These are phyloP conservation scores for Lojkania enalia DNA, from an alignment of 2,329 filamentous ascomycete species.

Conservation along the genomic window DNA sequence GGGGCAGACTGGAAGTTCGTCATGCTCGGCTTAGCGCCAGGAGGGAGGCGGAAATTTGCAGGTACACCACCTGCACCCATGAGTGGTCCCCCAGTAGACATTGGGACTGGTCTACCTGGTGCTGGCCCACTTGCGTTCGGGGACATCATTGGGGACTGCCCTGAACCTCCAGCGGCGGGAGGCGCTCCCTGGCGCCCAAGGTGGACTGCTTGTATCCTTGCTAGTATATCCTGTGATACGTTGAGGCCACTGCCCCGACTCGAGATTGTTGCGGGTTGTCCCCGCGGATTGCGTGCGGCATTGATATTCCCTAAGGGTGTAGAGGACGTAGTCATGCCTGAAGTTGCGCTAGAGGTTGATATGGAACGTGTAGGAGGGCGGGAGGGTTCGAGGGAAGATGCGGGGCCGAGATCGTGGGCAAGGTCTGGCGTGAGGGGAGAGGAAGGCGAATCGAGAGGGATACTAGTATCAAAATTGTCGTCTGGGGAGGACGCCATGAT, in stretches of 20 bases:
- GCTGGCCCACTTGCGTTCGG: constrained; percentile 19
- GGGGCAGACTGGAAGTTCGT: constrained; percentile 54
- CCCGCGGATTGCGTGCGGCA: constrained; percentile 61
- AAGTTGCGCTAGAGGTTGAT: constrained; percentile 49
- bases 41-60: constrained; percentile 49
- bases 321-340: constrained; percentile 77
- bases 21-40: constrained; percentile 43
- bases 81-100: constrained; percentile 31
- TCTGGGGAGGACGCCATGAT: constrained; percentile 36
- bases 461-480: constrained; percentile 36
- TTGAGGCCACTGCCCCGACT: constrained; percentile 56
- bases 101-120: constrained; percentile 20
- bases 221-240: constrained; percentile 65
- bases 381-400: constrained; percentile 37
- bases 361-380: constrained; percentile 61
- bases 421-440: constrained; percentile 29
- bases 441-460: constrained; percentile 38
- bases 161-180: constrained; percentile 28
- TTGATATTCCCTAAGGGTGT: constrained; percentile 78
- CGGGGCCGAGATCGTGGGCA: constrained; percentile 15
- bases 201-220: constrained; percentile 71
- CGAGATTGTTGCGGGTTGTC: constrained; percentile 48
- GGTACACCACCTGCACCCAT: constrained; percentile 47
- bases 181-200: constrained; percentile 65
- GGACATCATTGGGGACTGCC: constrained; percentile 28